Percentiles rank a stretch among this genome's conserved stretches.
These are phyloP conservation scores for Conidiobolus incongruus DNA, from an alignment of 371 early-diverging fungal species.

Conservation along the genomic window DNA sequence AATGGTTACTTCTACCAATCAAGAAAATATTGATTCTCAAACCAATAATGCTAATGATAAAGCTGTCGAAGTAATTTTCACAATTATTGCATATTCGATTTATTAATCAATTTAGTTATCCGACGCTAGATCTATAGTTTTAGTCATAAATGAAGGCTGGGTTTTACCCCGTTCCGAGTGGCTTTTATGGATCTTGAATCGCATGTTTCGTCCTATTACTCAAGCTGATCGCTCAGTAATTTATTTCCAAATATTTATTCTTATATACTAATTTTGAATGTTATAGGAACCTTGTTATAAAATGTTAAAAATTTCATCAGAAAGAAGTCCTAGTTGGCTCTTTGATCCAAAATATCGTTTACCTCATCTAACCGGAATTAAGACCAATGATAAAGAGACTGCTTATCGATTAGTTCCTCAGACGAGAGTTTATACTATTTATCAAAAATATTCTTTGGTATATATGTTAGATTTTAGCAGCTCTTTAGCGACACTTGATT, in stretches of 20 bases:
- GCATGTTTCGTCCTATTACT: constrained; percentile 1
- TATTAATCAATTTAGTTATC: background rate
- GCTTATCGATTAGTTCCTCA: constrained; percentile 1
- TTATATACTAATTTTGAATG: background rate
- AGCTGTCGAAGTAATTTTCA: too few relatives aligned
- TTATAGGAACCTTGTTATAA: constrained; percentile 1
- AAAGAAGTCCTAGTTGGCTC: background rate
- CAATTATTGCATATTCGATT: too few relatives aligned
- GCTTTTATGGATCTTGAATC: constrained; percentile 4
- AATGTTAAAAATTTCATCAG: background rate
- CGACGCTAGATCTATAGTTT: background rate
- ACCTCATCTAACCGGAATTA: background rate
- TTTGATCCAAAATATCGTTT: background rate
- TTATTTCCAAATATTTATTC: background rate
- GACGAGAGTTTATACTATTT: constrained; percentile 2
- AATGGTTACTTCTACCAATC: too few relatives aligned
- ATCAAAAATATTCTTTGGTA: constrained; percentile 1
- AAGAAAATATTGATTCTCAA: too few relatives aligned
- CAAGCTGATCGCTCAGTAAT: background rate
- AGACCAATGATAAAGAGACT: background rate
- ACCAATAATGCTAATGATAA: too few relatives aligned
- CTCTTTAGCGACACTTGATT: background rate
- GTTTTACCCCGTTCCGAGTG: background rate
- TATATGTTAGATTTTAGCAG: constrained; percentile 3
- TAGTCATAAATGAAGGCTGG: background rate